phyloP scores from a whole-genome alignment of 2,329 filamentous ascomycete species.

The Neocucurbitaria cava region DNA sequence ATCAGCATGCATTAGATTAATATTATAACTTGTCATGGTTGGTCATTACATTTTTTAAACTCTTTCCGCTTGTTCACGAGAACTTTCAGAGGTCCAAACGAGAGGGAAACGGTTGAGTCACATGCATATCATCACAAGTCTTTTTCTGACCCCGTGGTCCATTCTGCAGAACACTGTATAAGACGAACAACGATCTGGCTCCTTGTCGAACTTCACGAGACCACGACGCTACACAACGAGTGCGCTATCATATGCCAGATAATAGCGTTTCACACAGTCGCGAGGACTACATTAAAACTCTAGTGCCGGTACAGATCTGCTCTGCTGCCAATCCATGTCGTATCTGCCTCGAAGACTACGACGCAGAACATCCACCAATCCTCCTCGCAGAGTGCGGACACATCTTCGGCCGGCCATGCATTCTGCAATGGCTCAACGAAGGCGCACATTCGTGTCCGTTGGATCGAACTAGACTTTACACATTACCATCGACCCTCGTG shows the following conservation, averaged over 20 bases:
- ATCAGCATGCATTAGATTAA: too few species aligned
- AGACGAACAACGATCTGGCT: background rate
- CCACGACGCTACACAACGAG: background rate
- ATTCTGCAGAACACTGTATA: background rate
- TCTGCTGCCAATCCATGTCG: constrained; percentile 8
- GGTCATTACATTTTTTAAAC: background rate
- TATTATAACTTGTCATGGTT: background rate
- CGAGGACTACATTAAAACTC: background rate
- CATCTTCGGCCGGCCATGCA: constrained; percentile 19
- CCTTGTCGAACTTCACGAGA: background rate
- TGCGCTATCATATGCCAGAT: background rate
- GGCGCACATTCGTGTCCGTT: background rate
- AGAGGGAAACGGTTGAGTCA: background rate
- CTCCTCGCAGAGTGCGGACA: constrained; percentile 14
- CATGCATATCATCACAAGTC: background rate
- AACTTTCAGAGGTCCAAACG: background rate
- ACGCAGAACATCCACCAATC: background rate
- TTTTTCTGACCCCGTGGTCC: background rate
- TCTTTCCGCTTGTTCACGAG: background rate
- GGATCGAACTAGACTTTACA: background rate
- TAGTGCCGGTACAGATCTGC: background rate
- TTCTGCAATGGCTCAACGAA: constrained; percentile 6
- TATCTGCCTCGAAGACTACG: constrained; percentile 14
- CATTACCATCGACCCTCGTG: background rate
- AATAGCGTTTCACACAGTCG: background rate